Evolutionary conservation across 805 yeast genomes (phyloP).

Genomic region (Saccharomycopsis oosterbeekiorum): DNA sequence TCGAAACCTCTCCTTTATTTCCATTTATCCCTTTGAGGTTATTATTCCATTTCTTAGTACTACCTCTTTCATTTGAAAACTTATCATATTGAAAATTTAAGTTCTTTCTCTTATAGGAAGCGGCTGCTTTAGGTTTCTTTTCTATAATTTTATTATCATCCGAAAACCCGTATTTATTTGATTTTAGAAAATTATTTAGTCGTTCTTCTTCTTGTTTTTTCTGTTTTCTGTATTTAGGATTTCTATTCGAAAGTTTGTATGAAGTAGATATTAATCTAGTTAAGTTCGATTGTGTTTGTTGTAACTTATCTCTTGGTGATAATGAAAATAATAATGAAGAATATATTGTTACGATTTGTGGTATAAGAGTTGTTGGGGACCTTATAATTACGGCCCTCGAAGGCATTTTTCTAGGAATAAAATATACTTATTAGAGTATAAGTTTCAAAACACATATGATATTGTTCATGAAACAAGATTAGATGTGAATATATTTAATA

Average conservation of each 20-base stretch:
- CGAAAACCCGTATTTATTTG: neutral
- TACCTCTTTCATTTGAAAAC: neutral
- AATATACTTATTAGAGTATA: no score
- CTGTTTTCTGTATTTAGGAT: neutral
- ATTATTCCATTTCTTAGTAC: neutral
- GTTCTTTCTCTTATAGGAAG: neutral
- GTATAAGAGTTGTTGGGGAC: neutral
- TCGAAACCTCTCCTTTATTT: neutral
- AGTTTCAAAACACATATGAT: no score
- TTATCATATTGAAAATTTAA: neutral
- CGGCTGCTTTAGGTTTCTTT: no score
- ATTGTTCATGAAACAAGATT: no score
- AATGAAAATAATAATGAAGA: neutral
- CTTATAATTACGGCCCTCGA: neutral
- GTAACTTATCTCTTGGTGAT: neutral
- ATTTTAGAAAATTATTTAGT: neutral
- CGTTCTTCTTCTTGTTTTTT: neutral
- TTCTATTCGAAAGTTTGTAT: neutral
- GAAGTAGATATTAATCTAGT: neutral
- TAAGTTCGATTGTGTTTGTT: neutral
- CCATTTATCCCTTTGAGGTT: neutral
- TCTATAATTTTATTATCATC: neutral
- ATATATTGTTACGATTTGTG: neutral
- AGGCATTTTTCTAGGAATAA: neutral
- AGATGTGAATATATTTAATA: no score